A percentile compares a stretch with the other conserved stretches of the same genome.
Evolutionary conservation across 805 yeast genomes (phyloP).

Genomic region (Ogataea trehalophila): DNA sequence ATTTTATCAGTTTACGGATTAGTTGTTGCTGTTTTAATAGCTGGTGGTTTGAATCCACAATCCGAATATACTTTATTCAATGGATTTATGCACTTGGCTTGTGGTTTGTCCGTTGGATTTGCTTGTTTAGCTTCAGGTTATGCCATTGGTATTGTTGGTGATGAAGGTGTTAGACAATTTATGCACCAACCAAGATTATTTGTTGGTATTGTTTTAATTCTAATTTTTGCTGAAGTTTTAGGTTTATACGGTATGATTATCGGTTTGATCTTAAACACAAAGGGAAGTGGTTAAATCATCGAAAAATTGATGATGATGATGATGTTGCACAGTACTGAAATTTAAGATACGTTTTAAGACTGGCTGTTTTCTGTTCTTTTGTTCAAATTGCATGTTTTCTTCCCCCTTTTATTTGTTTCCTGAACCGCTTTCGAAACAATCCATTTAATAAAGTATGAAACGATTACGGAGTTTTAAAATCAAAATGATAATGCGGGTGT

Average conservation of each 20-base stretch:
- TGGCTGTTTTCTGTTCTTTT: no score
- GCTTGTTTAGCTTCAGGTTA: constrained; percentile 96
- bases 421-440: no score
- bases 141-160: constrained; percentile 98
- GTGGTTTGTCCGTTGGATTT: constrained; percentile 94
- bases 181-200: constrained; percentile 97
- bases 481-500: no score
- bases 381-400: no score
- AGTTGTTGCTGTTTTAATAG: constrained; percentile 93
- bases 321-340: background rate
- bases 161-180: constrained; percentile 97
- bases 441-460: no score
- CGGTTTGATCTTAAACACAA: constrained; percentile 87
- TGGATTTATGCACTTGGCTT: constrained; percentile 97
- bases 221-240: constrained; percentile 96
- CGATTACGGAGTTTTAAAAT: no score
- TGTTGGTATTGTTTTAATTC: constrained; percentile 95
- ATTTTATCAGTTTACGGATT: constrained; percentile 94
- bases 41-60: constrained; percentile 79
- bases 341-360: no score
- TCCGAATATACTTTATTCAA: constrained; percentile 80
- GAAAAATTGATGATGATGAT: background rate
- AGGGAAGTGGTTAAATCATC: constrained; percentile 55
- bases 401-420: no score
- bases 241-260: constrained; percentile 95